phyloP scores from a whole-genome alignment of 495 filamentous ascomycete genomes.

The Pseudoneurospora amorphoporcata region DNA sequence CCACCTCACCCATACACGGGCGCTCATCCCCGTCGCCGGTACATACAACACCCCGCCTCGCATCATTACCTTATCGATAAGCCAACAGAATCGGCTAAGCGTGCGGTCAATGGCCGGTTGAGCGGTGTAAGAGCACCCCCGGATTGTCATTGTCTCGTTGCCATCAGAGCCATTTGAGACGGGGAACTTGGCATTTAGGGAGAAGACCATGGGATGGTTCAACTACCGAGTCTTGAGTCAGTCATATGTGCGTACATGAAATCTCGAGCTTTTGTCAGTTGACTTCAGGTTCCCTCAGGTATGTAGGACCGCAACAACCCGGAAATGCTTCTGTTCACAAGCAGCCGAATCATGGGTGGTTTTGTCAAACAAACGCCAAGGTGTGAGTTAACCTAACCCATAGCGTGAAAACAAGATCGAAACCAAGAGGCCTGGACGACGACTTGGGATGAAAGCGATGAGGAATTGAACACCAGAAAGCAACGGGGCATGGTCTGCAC shows the following conservation, averaged over 20 bases:
- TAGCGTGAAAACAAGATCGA: not conserved
- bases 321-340: not conserved
- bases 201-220: not conserved
- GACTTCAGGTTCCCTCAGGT: not conserved
- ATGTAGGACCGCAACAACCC: not conserved
- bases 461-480: too few relatives aligned
- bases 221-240: not conserved
- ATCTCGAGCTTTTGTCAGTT: not conserved
- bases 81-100: not conserved
- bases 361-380: not conserved
- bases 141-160: not conserved
- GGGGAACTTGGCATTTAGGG: not conserved
- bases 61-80: not conserved
- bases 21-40: not conserved
- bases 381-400: not conserved
- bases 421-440: not conserved
- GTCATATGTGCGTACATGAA: not conserved
- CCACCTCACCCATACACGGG: not conserved
- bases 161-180: not conserved
- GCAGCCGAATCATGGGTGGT: not conserved
- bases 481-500: too few relatives aligned
- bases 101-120: not conserved
- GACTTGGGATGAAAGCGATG: not conserved
- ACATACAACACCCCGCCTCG: not conserved
- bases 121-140: not conserved